Base-by-base conservation (phyloP, 352 stramenopile species). In the Phytophthora litchii region DNA sequence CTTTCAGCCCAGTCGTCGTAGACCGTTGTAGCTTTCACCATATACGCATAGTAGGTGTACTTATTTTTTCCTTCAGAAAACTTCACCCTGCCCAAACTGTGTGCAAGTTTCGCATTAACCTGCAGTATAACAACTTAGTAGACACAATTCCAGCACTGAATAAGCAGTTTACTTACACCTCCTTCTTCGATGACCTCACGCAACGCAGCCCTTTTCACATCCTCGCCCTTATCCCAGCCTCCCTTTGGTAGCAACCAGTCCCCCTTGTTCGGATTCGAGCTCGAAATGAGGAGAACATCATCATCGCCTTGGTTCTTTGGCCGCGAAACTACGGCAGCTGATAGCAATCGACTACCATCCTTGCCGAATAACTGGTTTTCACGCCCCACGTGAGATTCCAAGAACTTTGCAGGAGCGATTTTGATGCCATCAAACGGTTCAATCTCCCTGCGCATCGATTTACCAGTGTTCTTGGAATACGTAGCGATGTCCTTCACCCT, bases 111-210 rank as follows among this genome's bases (percentile, higher is more conserved):
- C n/a, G 11, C 23, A 3, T 21, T 48, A 11, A 55, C 48, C 48
- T 55, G 34, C 17, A 43, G 12, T n/a, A n/a, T n/a, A n/a, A n/a
- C n/a, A n/a, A n/a, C n/a, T n/a, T n/a, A n/a, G n/a, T n/a, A n/a
- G n/a, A n/a, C n/a, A n/a, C n/a, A n/a, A n/a, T n/a, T n/a, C n/a
- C n/a, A n/a, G n/a, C n/a, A n/a, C n/a, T n/a, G n/a, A n/a, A n/a
- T n/a, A n/a, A n/a, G n/a, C n/a, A n/a, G n/a, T n/a, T n/a, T n/a
- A 47, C 54, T 21, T 48, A 67, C 59, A 32, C 60, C 59, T 53
- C 51, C 59, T 57, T 67, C 51, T 45, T 67, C 59, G n/a, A 57
- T 27, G 11, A 48, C 36, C 17, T 67, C 59, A n/a, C 59, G 44
- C 43, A 38, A 25, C 3, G 43, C 52, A 2, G 59, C 37, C 1